Conservation (phyloP, 2,329 filamentous ascomycete genomes). For the Alternaria gansuensis region DNA sequence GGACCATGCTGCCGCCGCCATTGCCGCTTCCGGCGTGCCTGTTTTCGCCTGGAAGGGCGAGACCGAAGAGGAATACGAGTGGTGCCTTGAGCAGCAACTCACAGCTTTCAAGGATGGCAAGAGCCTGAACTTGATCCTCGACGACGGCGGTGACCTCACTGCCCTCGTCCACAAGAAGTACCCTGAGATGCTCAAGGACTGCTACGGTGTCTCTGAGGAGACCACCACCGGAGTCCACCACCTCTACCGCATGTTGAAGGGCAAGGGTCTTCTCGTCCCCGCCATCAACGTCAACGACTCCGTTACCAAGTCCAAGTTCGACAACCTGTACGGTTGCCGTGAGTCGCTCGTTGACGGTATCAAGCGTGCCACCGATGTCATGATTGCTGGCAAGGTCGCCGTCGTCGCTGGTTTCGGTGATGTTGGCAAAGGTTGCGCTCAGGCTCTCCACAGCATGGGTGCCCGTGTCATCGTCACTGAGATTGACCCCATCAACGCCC, state of each 20-base stretch:
- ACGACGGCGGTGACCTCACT: conserved; percentile 97
- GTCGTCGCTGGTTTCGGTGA: conserved; percentile 98
- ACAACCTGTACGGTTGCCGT: conserved; percentile 99
- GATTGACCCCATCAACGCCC: conserved; percentile 99
- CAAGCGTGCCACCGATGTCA: conserved; percentile 99
- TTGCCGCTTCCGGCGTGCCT: conserved; percentile 90
- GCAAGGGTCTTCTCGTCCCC: conserved; percentile 81
- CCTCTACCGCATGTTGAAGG: conserved; percentile 94
- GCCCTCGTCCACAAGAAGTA: conserved; percentile 97
- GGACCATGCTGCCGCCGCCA: conserved; percentile 97
- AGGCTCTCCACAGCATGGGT: conserved; percentile 96
- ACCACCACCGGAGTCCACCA: conserved; percentile 99
- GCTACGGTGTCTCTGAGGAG: conserved; percentile 99
- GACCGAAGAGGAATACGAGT: conserved; percentile 99
- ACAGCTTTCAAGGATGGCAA: conserved; percentile 94
- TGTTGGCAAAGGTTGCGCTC: conserved; percentile 97
- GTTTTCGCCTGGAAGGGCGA: conserved; percentile 89
- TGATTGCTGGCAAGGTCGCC: conserved; percentile 99
- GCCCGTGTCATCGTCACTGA: conserved; percentile 96
- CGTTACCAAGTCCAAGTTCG: conserved; percentile 99
- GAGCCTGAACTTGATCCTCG: conserved; percentile 97
- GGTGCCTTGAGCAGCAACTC: conserved; percentile 99
- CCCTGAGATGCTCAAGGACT: conserved; percentile 97
- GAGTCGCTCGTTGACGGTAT: conserved; percentile 99
- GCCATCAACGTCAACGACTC: conserved; percentile 99